Percentiles rank a stretch among this genome's conserved stretches.
phyloP scores from a whole-genome alignment of 2,329 filamentous ascomycete species.

The Xylaria multiplex region DNA sequence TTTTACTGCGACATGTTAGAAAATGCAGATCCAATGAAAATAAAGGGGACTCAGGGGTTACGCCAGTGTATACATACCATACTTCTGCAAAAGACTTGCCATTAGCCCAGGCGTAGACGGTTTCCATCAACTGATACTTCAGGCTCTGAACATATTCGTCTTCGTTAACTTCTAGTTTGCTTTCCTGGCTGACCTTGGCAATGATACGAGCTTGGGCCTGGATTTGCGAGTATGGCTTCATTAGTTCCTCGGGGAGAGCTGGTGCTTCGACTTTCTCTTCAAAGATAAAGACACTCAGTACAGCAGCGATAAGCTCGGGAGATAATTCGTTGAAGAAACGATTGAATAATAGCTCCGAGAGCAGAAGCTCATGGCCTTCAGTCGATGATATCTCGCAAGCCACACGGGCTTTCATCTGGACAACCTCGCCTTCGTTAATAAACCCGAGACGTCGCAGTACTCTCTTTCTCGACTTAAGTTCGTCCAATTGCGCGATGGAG shows the following conservation, averaged over 20 bases:
- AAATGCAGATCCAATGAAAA: slow-evolving; percentile 14
- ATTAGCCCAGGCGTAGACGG: slow-evolving; percentile 90
- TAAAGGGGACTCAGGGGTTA: background rate
- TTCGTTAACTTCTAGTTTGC: slow-evolving; percentile 92
- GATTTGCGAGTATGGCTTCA: slow-evolving; percentile 86
- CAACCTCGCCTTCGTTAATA: slow-evolving; percentile 94
- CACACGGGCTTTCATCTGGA: slow-evolving; percentile 95
- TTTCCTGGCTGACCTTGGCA: slow-evolving; percentile 93
- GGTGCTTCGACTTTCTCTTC: slow-evolving; percentile 91
- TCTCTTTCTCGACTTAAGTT: slow-evolving; percentile 94
- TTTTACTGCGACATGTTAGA: slow-evolving; percentile 74
- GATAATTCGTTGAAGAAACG: slow-evolving; percentile 96
- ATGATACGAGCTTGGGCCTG: slow-evolving; percentile 87
- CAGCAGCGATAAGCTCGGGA: slow-evolving; percentile 85
- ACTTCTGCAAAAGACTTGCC: slow-evolving; percentile 92
- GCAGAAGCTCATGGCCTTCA: slow-evolving; percentile 88
- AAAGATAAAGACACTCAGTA: slow-evolving; percentile 94
- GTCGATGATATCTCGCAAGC: slow-evolving; percentile 96
- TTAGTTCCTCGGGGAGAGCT: slow-evolving; percentile 82
- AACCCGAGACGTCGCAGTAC: slow-evolving; percentile 94
- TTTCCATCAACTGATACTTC: slow-evolving; percentile 97
- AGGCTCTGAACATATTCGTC: slow-evolving; percentile 91
- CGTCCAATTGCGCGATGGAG: slow-evolving; percentile 91
- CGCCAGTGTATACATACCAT: slow-evolving; percentile 73
- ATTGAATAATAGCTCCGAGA: slow-evolving; percentile 94